Conservation (phyloP, 306 rosid genomes). For the Prunus kanzakura region DNA sequence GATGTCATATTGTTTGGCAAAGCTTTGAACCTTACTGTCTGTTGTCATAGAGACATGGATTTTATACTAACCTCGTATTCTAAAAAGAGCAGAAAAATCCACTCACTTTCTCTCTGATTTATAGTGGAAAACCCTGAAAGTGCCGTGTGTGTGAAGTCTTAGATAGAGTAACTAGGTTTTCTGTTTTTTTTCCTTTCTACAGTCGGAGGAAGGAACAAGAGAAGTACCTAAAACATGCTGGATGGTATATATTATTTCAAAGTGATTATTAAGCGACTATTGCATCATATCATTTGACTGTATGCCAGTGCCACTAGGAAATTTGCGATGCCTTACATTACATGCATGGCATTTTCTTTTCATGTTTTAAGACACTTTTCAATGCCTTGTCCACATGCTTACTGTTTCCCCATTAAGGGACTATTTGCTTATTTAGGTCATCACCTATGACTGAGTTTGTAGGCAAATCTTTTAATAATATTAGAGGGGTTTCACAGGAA, state of each 20-base stretch:
- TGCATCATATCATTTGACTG: not conserved
- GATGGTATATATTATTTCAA: not conserved
- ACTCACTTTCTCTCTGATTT: not conserved
- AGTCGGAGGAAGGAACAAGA: not conserved
- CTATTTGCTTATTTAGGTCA: not conserved
- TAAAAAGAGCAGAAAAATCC: no score
- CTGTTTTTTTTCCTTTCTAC: not conserved
- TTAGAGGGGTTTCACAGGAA: slow-evolving; percentile 39
- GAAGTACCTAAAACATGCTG: not conserved
- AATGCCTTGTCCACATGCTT: not conserved
- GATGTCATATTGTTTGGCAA: not conserved
- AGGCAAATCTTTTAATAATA: slow-evolving; percentile 22
- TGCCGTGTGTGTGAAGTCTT: not conserved
- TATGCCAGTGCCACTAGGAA: not conserved
- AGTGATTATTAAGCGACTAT: not conserved
- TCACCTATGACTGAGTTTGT: not conserved
- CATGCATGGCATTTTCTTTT: not conserved
- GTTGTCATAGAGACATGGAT: not conserved
- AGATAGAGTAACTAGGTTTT: not conserved
- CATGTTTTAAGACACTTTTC: not conserved
- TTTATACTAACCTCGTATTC: not conserved
- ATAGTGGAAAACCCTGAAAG: not conserved
- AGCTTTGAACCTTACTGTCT: not conserved
- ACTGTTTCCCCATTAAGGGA: not conserved
- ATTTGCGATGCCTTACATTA: not conserved